Base-by-base conservation (phyloP, 805 yeast species). In the Wickerhamiella lipophila region DNA sequence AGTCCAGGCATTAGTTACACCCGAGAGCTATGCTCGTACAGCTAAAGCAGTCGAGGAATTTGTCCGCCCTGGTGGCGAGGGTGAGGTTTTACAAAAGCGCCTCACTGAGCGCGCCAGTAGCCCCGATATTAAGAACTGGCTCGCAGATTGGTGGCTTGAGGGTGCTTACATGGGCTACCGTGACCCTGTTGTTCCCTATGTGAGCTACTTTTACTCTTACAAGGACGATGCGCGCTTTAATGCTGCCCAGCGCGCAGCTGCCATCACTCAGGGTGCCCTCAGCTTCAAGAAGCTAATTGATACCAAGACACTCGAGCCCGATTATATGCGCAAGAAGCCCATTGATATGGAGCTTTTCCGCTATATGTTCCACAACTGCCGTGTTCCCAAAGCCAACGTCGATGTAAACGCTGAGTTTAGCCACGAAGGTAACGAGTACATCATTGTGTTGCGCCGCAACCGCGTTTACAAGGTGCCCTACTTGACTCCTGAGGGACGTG, bases 181-280 rank as follows among this genome's bases (percentile, higher is more conserved):
- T 56, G 97, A 86, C 65, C 95, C 97, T 0, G 83, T 89, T n/a
- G 83, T 84, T 23, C 96, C 97, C 11, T 88, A 79, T 61, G 95
- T 86, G 32, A 83, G 95, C 18, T 89, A 89, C 69, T 92, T 86
- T 58, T 89, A 76, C 68, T 74, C 79, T 48, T 95, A 89, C 69
- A 81, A 77, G 64, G 89, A 83, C 58, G 65, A 81, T 52, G 53
- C 55, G 26, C 57, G 58, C 30, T 60, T 61, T 45, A 58, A 59
- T 41, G 68, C 70, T 2, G 68, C 67, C 35, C 54, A 58, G 49
- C 84, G 92, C 60, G 85, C 96, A 1, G 75, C 94, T 5, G 79
- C 85, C 43, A 67, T 89, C 53, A 72, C 82, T 35, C 71, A 75
- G 45, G 77, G 83, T 51, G 78, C 83, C 18, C 68, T 83, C 32